Percentiles rank a stretch among this genome's conserved stretches.
phyloP scores from a whole-genome alignment of 257 asterid species.

The Salvia splendens region DNA sequence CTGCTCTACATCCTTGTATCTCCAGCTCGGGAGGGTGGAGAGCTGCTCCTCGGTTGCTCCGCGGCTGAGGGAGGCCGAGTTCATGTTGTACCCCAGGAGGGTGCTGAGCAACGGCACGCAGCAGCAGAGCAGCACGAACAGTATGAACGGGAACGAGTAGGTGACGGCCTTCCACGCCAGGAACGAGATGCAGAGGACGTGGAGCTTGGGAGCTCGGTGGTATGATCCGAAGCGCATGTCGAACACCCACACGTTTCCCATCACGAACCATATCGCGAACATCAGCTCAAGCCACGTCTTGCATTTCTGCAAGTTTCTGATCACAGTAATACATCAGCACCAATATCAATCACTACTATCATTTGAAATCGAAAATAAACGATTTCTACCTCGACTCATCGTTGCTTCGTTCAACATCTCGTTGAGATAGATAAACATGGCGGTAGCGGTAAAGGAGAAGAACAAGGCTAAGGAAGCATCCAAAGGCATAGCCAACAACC shows the following conservation, averaged over 20 bases:
- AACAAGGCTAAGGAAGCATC: conserved; percentile 59
- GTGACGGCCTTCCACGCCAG: conserved; percentile 86
- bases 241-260: conserved; percentile 94
- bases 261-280: conserved; percentile 95
- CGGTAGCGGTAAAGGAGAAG: conserved; percentile 59
- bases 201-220: conserved; percentile 71
- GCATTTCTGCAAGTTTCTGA: conserved; percentile 61
- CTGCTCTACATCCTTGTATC: conserved; percentile 49
- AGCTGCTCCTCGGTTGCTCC: conserved; percentile 89
- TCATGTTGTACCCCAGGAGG: conserved; percentile 86
- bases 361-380: not conserved
- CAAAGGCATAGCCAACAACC: conserved; percentile 77
- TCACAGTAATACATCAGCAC: conserved; percentile 11
- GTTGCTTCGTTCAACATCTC: conserved; percentile 44
- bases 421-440: conserved; percentile 32
- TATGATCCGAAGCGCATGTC: conserved; percentile 79
- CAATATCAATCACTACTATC: too few species aligned
- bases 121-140: conserved; percentile 77
- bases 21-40: conserved; percentile 63
- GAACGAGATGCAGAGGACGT: conserved; percentile 72
- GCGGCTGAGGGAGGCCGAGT: conserved; percentile 60
- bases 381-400: conserved; percentile 62
- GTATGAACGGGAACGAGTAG: conserved; percentile 87
- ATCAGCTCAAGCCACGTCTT: conserved; percentile 65
- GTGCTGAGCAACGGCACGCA: conserved; percentile 79